Base-by-base conservation (phyloP, 768 basidiomycete genomes). In the Trametes cingulata region DNA sequence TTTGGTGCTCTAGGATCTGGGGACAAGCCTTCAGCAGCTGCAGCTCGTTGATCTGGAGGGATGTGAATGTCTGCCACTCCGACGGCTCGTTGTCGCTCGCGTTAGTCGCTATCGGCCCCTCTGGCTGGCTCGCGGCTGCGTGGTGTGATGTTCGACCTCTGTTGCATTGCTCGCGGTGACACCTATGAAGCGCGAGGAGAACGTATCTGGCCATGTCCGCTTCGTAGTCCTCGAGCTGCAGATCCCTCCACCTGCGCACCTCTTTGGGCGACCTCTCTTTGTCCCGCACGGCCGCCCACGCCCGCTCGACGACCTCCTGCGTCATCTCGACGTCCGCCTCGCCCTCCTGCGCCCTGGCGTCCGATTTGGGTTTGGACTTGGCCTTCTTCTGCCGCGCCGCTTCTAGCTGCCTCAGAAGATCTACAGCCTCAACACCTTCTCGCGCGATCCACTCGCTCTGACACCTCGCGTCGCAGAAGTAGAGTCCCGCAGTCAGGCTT, bases 41-140 rank as follows among this genome's bases (percentile, higher is more conserved):
- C 3, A 84, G 70, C 57, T 87, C 85, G 71, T 84, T 86, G 54
- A 78, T 71, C 70, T 89, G 86, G 12, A 89, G 79, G 27, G 76
- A 58, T 25, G 86, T 75, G 37, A 86, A 74, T 29, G 80, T 76
- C 1, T 68, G 5, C 87, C 86, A 89, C 58, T 35, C 56, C 47
- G 43, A 46, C 45, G 46, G 20, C 50, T 46, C 37, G 27, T 22
- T 20, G 35, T 29, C 56, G 57, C 60, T 40, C 61, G 42, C 45
- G 39, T 42, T 37, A 15, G 20, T 46, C 45, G 27, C 33, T 24
- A 47, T 15, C 36, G 20, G 24, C 9, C 4, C 13, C 22, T 54
- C 36, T 36, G 37, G 24, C 20, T 47, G 13, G 20, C 25, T 36
- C 20, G 25, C 49, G 15, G 39, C 6, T 17, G 15, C 19, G 17